A percentile compares a stretch with the other conserved stretches of the same genome.
Evolutionary conservation across 2,329 filamentous ascomycete species (phyloP).

Genomic region (Lasiodiplodia gonubiensis): DNA sequence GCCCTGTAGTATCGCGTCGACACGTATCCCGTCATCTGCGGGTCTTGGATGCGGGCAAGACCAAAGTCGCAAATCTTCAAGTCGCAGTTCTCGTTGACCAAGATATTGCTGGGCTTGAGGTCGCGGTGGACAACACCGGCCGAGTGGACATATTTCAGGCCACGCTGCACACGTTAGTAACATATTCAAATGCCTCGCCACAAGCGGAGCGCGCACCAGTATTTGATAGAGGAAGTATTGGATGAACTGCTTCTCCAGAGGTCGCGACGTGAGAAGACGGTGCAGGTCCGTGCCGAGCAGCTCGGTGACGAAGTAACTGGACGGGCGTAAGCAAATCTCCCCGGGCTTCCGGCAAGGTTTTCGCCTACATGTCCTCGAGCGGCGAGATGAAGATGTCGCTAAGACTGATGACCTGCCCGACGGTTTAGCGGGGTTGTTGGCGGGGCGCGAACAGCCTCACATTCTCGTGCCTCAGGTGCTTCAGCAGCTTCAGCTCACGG

Average conservation of each 20-base stretch:
- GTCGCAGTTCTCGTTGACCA: slow-evolving; percentile 99
- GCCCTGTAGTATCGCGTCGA: slow-evolving; percentile 98
- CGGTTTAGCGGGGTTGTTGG: slow-evolving; percentile 7
- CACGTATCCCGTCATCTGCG: slow-evolving; percentile 99
- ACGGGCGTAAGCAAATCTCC: slow-evolving; percentile 30
- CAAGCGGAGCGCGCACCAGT: slow-evolving; percentile 66
- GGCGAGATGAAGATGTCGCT: slow-evolving; percentile 99
- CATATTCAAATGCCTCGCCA: slow-evolving; percentile 14
- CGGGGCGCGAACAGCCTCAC: slow-evolving; percentile 56
- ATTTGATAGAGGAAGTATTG: slow-evolving; percentile 99
- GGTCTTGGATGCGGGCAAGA: slow-evolving; percentile 95
- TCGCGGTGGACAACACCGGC: slow-evolving; percentile 97
- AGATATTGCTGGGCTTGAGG: slow-evolving; percentile 97
- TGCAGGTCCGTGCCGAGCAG: slow-evolving; percentile 96
- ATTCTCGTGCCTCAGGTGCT: slow-evolving; percentile 96
- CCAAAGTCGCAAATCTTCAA: slow-evolving; percentile 99
- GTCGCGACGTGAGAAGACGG: slow-evolving; percentile 89
- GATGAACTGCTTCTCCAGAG: slow-evolving; percentile 98
- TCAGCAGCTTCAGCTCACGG: slow-evolving; percentile 94
- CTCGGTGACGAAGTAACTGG: slow-evolving; percentile 96
- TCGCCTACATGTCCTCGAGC: slow-evolving; percentile 89
- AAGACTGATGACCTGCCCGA: slow-evolving; percentile 80
- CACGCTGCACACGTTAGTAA: slow-evolving; percentile 67
- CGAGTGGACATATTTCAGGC: slow-evolving; percentile 98
- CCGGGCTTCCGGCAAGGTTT: slow-evolving; percentile 18